Percentiles rank a stretch among this genome's conserved stretches.
Conservation (phyloP, 1,284 basidiomycete genomes). For the Ceratobasidium sp. region DNA sequence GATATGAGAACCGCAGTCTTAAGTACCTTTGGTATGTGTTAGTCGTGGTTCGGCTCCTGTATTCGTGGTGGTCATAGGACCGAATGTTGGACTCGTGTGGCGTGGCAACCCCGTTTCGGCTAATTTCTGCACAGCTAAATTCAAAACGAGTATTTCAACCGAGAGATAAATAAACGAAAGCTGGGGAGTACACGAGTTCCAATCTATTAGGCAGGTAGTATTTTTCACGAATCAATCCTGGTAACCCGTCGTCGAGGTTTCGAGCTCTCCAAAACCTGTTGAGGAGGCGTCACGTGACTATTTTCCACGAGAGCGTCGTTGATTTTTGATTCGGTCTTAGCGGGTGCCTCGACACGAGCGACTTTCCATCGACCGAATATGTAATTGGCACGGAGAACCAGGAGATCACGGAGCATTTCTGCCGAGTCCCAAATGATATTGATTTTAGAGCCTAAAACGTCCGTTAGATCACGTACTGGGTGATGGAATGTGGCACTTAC, state of each 20-base stretch:
- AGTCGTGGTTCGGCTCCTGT: too few species aligned
- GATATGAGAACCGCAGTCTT: too few species aligned
- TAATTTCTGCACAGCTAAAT: not conserved
- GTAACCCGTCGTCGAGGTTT: constrained; percentile 26
- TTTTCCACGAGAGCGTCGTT: not conserved
- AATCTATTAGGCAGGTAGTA: not conserved
- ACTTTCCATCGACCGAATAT: constrained; percentile 71
- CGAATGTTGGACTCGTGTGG: too few species aligned
- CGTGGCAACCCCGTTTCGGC: too few species aligned
- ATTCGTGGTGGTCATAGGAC: too few species aligned
- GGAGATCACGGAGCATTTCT: constrained; percentile 89
- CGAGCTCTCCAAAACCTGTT: not conserved
- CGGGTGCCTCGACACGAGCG: not conserved
- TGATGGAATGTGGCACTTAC: constrained; percentile 65
- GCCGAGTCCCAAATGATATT: constrained; percentile 86
- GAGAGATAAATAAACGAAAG: not conserved
- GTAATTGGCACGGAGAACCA: constrained; percentile 88
- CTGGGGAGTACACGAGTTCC: not conserved
- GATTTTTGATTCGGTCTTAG: not conserved
- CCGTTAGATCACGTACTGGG: not conserved
- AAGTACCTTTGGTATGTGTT: too few species aligned
- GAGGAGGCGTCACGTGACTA: constrained; percentile 1
- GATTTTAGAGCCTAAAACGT: constrained; percentile 69
- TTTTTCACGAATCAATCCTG: constrained; percentile 15
- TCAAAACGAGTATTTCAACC: not conserved